These are phyloP conservation scores for Ophiocordyceps camponoti-floridani DNA, from an alignment of 2,329 filamentous ascomycete genomes.

Conservation along the genomic window DNA sequence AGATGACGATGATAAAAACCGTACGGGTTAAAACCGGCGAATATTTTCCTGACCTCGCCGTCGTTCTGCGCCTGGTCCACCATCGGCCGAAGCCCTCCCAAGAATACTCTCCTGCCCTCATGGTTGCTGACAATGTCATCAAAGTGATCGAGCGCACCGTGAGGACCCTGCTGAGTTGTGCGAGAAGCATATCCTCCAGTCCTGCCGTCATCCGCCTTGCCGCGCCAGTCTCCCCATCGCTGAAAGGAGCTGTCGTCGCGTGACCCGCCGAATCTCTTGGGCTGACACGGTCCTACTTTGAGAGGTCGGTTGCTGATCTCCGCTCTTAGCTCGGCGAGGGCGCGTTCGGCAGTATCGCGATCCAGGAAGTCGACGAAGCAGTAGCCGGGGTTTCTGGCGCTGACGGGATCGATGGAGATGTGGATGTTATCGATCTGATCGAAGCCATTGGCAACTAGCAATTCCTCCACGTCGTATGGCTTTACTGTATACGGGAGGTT, in stretches of 20 bases:
- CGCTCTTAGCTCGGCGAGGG: slow-evolving; percentile 34
- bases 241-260: slow-evolving; percentile 12
- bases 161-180: slow-evolving; percentile 8
- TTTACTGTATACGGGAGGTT: slow-evolving; percentile 39
- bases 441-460: slow-evolving; percentile 25
- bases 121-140: slow-evolving; percentile 10
- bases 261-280: slow-evolving; percentile 20
- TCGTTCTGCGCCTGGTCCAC: slow-evolving; percentile 27
- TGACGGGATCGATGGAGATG: slow-evolving; percentile 51
- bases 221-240: slow-evolving; percentile 27
- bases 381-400: slow-evolving; percentile 48
- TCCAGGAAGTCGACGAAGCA: slow-evolving; percentile 53
- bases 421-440: slow-evolving; percentile 35
- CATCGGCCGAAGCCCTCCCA: slow-evolving; percentile 32
- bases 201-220: slow-evolving; percentile 2
- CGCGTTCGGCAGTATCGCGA: slow-evolving; percentile 32
- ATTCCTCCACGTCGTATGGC: slow-evolving; percentile 42
- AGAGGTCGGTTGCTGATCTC: slow-evolving; percentile 39
- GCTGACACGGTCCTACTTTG: slow-evolving; percentile 46
- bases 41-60: slow-evolving; percentile 25
- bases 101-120: slow-evolving; percentile 24
- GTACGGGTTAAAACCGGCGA: slow-evolving; percentile 22
- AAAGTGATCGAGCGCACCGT: slow-evolving; percentile 13
- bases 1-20: slow-evolving; percentile 11
- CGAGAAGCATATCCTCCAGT: neutral